Conservation (phyloP, 2,329 filamentous ascomycete species). For the Paecilomyces variotii region DNA sequence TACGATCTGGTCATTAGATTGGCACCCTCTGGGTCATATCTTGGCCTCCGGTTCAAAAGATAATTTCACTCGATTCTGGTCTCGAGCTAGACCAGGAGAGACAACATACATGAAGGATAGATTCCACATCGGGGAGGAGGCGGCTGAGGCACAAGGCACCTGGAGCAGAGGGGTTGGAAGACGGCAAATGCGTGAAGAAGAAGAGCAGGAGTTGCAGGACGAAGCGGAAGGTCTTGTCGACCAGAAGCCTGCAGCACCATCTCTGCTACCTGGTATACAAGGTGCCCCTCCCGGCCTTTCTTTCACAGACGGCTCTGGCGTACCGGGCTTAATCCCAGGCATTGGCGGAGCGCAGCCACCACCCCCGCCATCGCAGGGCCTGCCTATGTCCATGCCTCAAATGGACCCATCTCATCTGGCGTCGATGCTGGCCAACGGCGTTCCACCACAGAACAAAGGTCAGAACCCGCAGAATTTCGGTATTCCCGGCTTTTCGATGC, state of each 20-base stretch:
- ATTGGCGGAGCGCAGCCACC: conserved; percentile 39
- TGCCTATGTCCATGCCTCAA: conserved; percentile 35
- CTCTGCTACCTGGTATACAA: conserved; percentile 44
- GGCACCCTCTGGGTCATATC: conserved; percentile 94
- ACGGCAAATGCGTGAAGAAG: conserved; percentile 77
- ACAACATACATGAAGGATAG: conserved; percentile 78
- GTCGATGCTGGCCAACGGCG: conserved; percentile 41
- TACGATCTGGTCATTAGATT: conserved; percentile 95
- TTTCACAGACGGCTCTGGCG: conserved; percentile 37
- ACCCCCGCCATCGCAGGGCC: conserved; percentile 17
- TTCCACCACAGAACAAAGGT: conserved; percentile 15
- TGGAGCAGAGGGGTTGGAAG: conserved; percentile 75
- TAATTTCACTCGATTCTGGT: conserved; percentile 95
- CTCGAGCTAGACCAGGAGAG: conserved; percentile 79
- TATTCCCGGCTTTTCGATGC: conserved; percentile 30
- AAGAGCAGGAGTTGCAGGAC: conserved; percentile 88
- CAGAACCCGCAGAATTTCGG: conserved; percentile 22
- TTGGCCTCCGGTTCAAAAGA: conserved; percentile 94
- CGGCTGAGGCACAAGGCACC: conserved; percentile 89
- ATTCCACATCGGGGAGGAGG: conserved; percentile 90
- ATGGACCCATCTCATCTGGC: conserved; percentile 39
- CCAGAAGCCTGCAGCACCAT: conserved; percentile 61
- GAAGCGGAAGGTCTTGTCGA: conserved; percentile 89
- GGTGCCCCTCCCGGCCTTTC: conserved; percentile 47
- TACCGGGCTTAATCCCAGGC: conserved; percentile 35